phyloP scores from a whole-genome alignment of 2,329 filamentous ascomycete genomes.

The Ceratocystiopsis minuta region DNA sequence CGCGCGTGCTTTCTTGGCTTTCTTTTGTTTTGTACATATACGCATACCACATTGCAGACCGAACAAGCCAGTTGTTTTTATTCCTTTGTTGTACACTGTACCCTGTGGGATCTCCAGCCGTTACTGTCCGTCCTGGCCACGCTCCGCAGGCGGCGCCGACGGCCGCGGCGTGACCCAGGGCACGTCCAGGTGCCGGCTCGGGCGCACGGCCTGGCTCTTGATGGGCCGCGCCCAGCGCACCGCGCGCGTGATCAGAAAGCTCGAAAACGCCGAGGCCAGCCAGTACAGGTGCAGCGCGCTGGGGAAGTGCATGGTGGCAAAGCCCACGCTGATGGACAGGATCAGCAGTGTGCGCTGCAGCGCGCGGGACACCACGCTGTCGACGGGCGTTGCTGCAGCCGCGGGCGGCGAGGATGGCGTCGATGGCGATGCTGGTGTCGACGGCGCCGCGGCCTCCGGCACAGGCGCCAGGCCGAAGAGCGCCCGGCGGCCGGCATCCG shows the following conservation, averaged over 20 bases:
- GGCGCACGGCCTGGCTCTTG: constrained; percentile 3
- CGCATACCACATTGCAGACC: no score
- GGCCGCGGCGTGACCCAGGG: constrained; percentile 5
- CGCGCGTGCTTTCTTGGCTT: not conserved
- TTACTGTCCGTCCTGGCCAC: not conserved
- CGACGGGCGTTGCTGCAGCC: not conserved
- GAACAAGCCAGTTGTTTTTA: not conserved
- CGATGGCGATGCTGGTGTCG: no score
- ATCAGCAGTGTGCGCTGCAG: constrained; percentile 16
- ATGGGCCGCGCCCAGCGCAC: constrained; percentile 13
- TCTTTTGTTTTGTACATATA: not conserved
- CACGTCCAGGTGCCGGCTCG: constrained; percentile 10
- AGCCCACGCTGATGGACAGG: constrained; percentile 16
- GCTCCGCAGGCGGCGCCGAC: not conserved
- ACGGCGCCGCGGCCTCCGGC: no score
- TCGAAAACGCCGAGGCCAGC: constrained; percentile 18
- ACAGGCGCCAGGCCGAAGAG: constrained; percentile 11
- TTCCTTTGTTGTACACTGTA: constrained; percentile 4
- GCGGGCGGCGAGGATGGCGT: no score
- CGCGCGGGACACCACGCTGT: not conserved
- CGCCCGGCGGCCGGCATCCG: constrained; percentile 9
- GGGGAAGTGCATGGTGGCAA: constrained; percentile 21
- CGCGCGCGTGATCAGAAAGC: constrained; percentile 8
- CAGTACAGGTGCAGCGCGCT: constrained; percentile 27
- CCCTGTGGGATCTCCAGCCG: no score